These are phyloP conservation scores for Amesomyces nigricolor DNA, from an alignment of 2,329 filamentous ascomycete species.

Conservation along the genomic window DNA sequence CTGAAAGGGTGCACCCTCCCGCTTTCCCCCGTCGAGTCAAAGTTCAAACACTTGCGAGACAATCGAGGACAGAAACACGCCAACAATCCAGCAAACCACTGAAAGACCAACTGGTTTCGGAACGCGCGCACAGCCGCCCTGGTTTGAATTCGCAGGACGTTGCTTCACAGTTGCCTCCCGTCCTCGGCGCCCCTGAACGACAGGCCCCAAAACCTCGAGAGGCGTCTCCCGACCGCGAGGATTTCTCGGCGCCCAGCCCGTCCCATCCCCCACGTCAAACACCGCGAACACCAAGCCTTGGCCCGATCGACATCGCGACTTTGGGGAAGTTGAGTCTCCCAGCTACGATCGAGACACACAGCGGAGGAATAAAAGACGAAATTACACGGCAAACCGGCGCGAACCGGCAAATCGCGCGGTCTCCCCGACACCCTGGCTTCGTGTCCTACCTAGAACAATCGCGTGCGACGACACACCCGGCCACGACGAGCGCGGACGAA, in stretches of 20 bases:
- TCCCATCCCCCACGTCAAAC: constrained; percentile 25
- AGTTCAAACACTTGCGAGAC: constrained; percentile 30
- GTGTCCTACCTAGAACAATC: not conserved
- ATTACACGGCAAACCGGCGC: not conserved
- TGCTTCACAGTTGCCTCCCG: not conserved
- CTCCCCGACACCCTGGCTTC: not conserved
- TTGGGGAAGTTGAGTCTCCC: not conserved
- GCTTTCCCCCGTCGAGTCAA: constrained; percentile 19
- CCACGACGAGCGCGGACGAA: constrained; percentile 11
- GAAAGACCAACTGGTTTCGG: not conserved
- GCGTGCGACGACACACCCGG: not conserved
- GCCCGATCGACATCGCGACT: not conserved
- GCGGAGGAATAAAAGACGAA: not conserved
- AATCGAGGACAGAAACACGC: constrained; percentile 8
- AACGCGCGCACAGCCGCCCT: constrained; percentile 4
- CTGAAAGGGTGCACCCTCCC: constrained; percentile 1
- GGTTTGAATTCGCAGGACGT: constrained; percentile 5
- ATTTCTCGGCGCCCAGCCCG: constrained; percentile 40
- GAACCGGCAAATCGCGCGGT: not conserved
- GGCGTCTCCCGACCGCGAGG: constrained; percentile 22
- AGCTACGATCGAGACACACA: not conserved
- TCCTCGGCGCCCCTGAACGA: constrained; percentile 5
- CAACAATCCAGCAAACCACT: constrained; percentile 9
- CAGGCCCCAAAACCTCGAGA: not conserved
- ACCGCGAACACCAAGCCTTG: constrained; percentile 20